These are phyloP conservation scores for Cutaneotrichosporon spelunceum DNA, from an alignment of 1,284 basidiomycete genomes.

Conservation along the genomic window DNA sequence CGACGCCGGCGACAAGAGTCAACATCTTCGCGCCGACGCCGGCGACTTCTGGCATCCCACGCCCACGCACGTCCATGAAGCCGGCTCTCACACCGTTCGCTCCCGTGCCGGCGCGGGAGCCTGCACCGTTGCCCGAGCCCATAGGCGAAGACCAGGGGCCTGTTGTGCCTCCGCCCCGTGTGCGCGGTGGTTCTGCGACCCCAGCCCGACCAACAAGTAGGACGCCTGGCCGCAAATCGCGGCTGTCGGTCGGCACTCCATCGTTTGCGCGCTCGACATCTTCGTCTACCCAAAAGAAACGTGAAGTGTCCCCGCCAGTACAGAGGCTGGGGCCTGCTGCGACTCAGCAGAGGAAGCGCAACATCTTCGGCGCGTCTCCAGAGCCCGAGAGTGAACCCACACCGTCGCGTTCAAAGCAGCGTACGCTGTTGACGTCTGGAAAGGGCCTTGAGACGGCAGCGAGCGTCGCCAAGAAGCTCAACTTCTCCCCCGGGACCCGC, in stretches of 20 bases:
- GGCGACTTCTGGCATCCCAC: neutral
- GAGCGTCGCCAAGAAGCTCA: constrained; percentile 19
- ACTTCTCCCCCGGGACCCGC: constrained; percentile 8
- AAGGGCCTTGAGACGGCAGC: constrained; percentile 29
- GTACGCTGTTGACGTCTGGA: constrained; percentile 27
- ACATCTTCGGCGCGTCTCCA: constrained; percentile 45
- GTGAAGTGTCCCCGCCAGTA: neutral
- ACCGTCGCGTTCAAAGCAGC: constrained; percentile 26
- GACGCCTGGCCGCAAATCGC: neutral
- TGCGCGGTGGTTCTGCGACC: constrained; percentile 9
- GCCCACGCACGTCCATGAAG: neutral
- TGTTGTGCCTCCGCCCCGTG: neutral
- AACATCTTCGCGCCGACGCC: constrained; percentile 18
- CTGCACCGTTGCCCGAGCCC: neutral
- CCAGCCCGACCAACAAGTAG: constrained; percentile 8
- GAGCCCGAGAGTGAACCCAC: constrained; percentile 3
- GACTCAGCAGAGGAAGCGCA: constrained; percentile 32
- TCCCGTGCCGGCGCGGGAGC: neutral
- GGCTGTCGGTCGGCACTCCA: constrained; percentile 4
- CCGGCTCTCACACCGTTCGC: constrained; percentile 5
- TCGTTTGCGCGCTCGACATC: constrained; percentile 19
- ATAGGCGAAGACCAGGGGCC: neutral
- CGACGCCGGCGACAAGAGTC: constrained; percentile 7
- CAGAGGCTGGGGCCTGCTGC: neutral
- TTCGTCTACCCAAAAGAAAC: constrained; percentile 8